phyloP scores from a whole-genome alignment of 306 rosid genomes.

The Casuarina cunninghamiana region DNA sequence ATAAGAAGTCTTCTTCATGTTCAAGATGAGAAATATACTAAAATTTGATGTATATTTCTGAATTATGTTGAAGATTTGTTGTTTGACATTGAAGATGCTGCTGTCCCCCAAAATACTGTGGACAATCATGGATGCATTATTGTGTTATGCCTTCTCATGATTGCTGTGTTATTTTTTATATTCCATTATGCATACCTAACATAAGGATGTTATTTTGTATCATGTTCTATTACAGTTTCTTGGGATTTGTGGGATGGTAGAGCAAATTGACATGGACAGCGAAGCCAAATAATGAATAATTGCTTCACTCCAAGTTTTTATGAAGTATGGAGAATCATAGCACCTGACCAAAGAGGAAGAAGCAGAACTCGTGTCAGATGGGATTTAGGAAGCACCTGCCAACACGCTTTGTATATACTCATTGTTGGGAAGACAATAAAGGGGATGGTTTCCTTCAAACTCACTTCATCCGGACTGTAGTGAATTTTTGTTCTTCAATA shows the following conservation, averaged over 20 bases:
- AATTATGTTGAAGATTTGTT: too few relatives aligned
- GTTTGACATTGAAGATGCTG: too few relatives aligned
- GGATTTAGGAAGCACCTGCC: background rate
- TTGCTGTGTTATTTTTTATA: background rate
- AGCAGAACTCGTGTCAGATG: background rate
- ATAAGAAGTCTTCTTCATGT: too few relatives aligned
- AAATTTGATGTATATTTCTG: too few relatives aligned
- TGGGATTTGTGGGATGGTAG: conserved; percentile 54
- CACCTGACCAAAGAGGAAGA: background rate
- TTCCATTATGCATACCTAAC: background rate
- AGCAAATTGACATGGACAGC: background rate
- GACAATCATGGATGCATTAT: background rate
- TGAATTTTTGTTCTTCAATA: background rate
- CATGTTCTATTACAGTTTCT: conserved; percentile 43
- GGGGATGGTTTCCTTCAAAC: background rate
- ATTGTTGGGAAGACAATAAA: background rate
- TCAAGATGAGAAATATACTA: too few relatives aligned
- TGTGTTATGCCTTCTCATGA: background rate
- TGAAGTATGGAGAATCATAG: background rate
- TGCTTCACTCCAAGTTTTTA: background rate
- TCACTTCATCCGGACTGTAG: background rate
- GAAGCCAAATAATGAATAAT: background rate
- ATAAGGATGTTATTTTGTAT: background rate
- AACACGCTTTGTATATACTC: conserved; percentile 2
- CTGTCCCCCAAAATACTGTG: background rate